Conservation (phyloP, 148 eudicot species). For the Tetragonia tetragonoides region DNA sequence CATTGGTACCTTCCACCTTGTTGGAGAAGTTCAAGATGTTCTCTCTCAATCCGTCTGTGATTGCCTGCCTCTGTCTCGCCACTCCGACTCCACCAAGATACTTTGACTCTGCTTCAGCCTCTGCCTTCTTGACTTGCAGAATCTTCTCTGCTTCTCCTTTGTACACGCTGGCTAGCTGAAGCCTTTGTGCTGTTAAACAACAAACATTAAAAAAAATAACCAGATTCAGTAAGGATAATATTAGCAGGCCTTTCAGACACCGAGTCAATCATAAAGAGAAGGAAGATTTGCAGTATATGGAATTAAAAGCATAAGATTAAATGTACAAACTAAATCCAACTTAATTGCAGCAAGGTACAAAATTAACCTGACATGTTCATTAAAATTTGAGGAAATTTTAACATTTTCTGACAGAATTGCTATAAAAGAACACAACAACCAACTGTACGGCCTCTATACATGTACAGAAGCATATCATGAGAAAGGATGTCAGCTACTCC, state of each 20-base stretch:
- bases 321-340: too few species aligned
- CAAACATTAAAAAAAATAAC: background rate
- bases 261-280: too few species aligned
- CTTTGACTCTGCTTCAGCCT: conserved; percentile 93
- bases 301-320: too few species aligned
- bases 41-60: conserved; percentile 95
- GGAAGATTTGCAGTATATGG: too few species aligned
- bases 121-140: conserved; percentile 84
- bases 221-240: background rate
- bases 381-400: too few species aligned
- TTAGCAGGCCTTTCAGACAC: too few species aligned
- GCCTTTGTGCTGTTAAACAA: conserved; percentile 73
- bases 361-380: too few species aligned
- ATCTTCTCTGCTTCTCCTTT: conserved; percentile 97
- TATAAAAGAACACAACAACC: background rate
- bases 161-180: conserved; percentile 95
- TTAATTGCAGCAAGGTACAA: too few species aligned
- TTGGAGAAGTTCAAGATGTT: conserved; percentile 89
- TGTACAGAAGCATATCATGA: background rate
- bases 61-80: conserved; percentile 97
- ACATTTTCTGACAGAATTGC: too few species aligned
- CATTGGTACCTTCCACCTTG: conserved; percentile 84
- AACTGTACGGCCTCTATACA: background rate
- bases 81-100: conserved; percentile 97
- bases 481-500: background rate